A percentile compares a stretch with the other conserved stretches of the same genome.
These are phyloP conservation scores for Aristolochia fimbriata DNA, from an alignment of 164 flowering plant genomes.

Conservation along the genomic window DNA sequence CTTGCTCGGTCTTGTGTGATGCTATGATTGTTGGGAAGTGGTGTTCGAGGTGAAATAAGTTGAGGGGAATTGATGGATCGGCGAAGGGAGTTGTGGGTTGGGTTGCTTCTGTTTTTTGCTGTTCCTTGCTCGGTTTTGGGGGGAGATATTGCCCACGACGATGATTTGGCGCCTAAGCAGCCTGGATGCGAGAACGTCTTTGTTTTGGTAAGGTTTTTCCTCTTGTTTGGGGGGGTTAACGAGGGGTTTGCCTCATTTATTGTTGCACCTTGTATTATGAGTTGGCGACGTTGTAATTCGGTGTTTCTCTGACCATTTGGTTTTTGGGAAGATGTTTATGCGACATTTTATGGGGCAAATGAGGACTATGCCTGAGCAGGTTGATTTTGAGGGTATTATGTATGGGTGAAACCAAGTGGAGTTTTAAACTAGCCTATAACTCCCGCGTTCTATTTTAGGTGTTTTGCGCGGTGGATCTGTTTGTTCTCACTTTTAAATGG, in stretches of 20 bases:
- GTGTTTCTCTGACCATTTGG: no score
- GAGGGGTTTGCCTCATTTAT: no score
- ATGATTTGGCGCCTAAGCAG: slow-evolving; percentile 67
- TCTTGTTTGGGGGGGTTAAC: neutral
- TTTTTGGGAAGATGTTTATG: no score
- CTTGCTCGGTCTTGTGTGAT: neutral
- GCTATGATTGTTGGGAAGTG: neutral
- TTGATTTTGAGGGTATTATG: neutral
- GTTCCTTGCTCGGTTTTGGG: slow-evolving; percentile 26
- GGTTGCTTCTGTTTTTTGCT: neutral
- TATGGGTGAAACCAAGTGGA: no score
- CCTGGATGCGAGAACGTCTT: slow-evolving; percentile 90
- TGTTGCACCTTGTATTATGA: neutral
- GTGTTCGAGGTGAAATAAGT: neutral
- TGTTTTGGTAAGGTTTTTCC: slow-evolving; percentile 46
- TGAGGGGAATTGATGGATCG: slow-evolving; percentile 1
- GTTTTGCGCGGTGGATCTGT: no score
- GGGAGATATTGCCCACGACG: slow-evolving; percentile 82
- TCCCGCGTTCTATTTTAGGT: no score
- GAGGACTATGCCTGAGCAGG: neutral
- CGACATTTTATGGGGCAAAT: neutral
- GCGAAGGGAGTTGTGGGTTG: neutral
- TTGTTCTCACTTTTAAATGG: no score
- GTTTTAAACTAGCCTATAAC: no score
- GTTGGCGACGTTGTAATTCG: neutral